Evolutionary conservation across 2,329 filamentous ascomycete species (phyloP), one percentile per base, ranked within the genome.

Genomic region (Teratosphaeriaceae sp.): DNA sequence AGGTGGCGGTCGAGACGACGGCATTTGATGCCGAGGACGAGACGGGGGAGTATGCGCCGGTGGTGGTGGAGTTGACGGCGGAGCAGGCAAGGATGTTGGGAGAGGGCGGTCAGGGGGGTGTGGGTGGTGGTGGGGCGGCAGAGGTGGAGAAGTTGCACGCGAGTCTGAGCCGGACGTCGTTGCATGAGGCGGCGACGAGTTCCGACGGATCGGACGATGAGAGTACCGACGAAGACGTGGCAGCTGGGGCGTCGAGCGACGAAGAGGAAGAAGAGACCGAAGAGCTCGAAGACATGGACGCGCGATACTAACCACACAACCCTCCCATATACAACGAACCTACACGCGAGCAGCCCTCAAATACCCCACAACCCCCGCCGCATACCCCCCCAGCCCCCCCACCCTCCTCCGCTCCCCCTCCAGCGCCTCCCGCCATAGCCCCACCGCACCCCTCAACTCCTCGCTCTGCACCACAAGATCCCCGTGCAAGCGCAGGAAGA

Each of bases 401-500:
- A 97, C 89, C 55, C 69, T 72, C 61, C 81, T 80, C 63, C 90
- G 85, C 56, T 84, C 79, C 21, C 65, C 66, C 62, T 54, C 49
- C 33, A 57, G 26, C 16, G 42, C 50, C 18, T 41, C 44, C 30
- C 82, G 82, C 86, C 88, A 96, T 53, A 76, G 73, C 40, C 66
- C 64, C 47, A 96, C 65, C 36, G 77, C 78, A 1, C 65, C 68
- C 35, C 80, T 71, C 12, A 90, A 63, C 22, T 66, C 62, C 58
- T 76, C 59, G 27, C 67, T 65, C 24, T 68, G 62, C 5, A 68
- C 62, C 12, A 85, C 67, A 13, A 74, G 67, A 47, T 83, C 80
- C 5, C 74, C 75, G 64, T 97, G 90, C 30, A 95, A 69, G 37
- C 82, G 78, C 46, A 98, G 63, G 58, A 97, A 94, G 1, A 97